Conservation (phyloP, 2,329 filamentous ascomycete species). For the Diaporthe citrichinensis region DNA sequence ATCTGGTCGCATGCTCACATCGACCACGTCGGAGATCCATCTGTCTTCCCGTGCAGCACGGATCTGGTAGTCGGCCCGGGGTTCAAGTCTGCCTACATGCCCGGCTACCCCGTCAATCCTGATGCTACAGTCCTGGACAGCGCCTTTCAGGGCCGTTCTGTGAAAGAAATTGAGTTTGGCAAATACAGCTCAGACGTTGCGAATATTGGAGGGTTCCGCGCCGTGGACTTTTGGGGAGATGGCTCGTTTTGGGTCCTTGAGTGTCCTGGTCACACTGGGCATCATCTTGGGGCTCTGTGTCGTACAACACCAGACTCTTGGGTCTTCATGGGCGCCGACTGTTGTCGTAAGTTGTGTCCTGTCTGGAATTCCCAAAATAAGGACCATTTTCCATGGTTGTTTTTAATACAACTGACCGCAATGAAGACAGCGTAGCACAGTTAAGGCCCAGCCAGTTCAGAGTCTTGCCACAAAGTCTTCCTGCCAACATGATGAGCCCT, state of each 20-base stretch:
- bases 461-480: background rate
- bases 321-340: constrained; percentile 34
- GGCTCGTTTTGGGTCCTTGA: constrained; percentile 46
- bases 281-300: constrained; percentile 44
- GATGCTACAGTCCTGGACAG: constrained; percentile 35
- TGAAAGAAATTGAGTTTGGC: constrained; percentile 38
- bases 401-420: background rate
- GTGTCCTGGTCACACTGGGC: constrained; percentile 44
- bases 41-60: constrained; percentile 42
- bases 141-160: constrained; percentile 25
- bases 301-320: constrained; percentile 40
- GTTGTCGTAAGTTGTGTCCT: background rate
- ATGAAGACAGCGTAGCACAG: constrained; percentile 8
- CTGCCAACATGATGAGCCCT: background rate
- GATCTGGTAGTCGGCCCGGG: constrained; percentile 46
- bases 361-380: no score
- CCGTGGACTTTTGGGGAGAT: constrained; percentile 46
- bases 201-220: constrained; percentile 42
- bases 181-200: background rate
- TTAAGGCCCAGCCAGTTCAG: background rate
- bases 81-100: constrained; percentile 43
- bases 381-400: constrained; percentile 34
- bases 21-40: constrained; percentile 45
- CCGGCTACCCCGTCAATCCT: constrained; percentile 44
- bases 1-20: constrained; percentile 40